Base-by-base conservation (phyloP, 1,284 basidiomycete genomes). In the Xerocomus nothofagi region DNA sequence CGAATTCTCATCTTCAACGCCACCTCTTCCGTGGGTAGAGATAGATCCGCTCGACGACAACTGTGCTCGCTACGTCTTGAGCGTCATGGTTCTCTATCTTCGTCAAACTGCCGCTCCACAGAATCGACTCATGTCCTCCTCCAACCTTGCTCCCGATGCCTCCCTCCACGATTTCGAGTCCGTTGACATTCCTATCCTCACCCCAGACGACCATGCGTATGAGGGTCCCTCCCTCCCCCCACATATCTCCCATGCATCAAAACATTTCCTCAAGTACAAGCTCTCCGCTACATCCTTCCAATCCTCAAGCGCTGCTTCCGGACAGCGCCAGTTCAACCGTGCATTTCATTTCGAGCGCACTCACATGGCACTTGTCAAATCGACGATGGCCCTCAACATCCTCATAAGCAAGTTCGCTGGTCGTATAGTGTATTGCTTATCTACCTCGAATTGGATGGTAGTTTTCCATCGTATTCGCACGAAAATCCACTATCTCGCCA, bases 401-500 rank as follows among this genome's bases (percentile, higher is more conserved):
- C 71, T 86, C 29, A 84, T 89, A 53, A 76, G 79, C 49, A 82
- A 84, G 62, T 86, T 79, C 57, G 78, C 85, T 6, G 88, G 90
- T 12, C 83, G 86, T 39, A 85, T 96, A 58, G 80, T 97, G 37
- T 95, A 91, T 66, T 87, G 90, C 64, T 78, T 98, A 14, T 95
- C 93, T 7, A 86, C 91, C 0, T 90, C 90, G 18, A 97, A 98
- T 64, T 98, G 94, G 93, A 71, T 74, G 29, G 79, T 91, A 8
- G 87, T 98, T 17, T 81, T 89, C 56, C 72, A 79, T 20, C 80
- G 90, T 17, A 79, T 96, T 51, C 82, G 85, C 49, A 75, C 76
- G 38, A 87, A 89, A 68, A 88, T 94, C 36, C 78, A 80, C 56
- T 78, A 72, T 51, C 77, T 87, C 45, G 84, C 84, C 0, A 72